Evolutionary conservation across 192 early-diverging fungal genomes (phyloP).

Genomic region (Obelidium mucronatum): DNA sequence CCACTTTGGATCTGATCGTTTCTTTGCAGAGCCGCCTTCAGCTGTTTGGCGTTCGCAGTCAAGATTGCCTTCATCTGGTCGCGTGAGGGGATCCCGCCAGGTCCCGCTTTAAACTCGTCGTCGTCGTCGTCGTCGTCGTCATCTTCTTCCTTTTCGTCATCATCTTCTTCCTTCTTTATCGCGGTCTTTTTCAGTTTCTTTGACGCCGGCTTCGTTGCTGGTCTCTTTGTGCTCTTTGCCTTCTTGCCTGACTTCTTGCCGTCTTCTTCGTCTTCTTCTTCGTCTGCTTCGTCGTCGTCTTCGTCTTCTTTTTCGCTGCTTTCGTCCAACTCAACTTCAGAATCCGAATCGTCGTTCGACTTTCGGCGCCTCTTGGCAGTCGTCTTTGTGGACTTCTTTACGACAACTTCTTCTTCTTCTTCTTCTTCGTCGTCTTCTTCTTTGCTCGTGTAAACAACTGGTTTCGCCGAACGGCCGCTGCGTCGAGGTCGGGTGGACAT

Average conservation of each 20-base stretch:
- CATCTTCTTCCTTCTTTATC: not conserved
- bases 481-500: not conserved
- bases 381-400: not conserved
- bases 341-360: not conserved
- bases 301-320: not conserved
- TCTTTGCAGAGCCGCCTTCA: conserved; percentile 5
- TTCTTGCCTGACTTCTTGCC: not conserved
- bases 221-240: not conserved
- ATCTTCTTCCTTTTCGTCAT: not conserved
- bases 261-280: not conserved
- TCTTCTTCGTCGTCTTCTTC: conserved; percentile 8
- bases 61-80: not conserved
- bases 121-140: not conserved
- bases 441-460: not conserved
- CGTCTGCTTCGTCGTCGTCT: not conserved
- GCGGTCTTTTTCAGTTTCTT: not conserved
- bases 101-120: not conserved
- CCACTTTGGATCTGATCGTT: not conserved
- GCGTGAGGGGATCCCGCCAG: not conserved
- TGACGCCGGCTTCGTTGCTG: not conserved
- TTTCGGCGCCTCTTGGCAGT: not conserved
- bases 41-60: not conserved
- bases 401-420: not conserved
- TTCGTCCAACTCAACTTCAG: not conserved
- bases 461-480: not conserved